Evolutionary conservation across 225 moss, liverwort and hornwort genomes (phyloP).

Genomic region (Thuidium tamariscinum): DNA sequence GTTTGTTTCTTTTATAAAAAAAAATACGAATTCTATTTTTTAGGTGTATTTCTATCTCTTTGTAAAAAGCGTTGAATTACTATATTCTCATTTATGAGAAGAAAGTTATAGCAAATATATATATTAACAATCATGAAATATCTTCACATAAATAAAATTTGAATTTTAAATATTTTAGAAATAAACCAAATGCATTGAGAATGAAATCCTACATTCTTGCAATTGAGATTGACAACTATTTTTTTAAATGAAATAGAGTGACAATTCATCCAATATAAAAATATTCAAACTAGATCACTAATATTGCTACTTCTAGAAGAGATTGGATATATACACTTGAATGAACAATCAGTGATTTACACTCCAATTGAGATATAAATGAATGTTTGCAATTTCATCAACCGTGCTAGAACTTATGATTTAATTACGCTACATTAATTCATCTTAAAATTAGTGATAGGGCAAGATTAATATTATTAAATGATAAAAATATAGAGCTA

Average conservation of each 20-base stretch:
- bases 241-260: background rate
- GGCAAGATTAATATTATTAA: background rate
- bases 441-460: no score
- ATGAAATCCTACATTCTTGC: background rate
- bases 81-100: background rate
- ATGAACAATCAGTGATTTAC: background rate
- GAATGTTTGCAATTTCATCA: background rate
- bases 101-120: background rate
- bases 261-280: background rate
- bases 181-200: background rate
- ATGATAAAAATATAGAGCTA: no score
- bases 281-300: background rate
- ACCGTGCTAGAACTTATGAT: fast-evolving
- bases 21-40: background rate
- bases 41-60: background rate
- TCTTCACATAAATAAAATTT: no score
- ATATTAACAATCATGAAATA: no score
- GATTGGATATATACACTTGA: background rate
- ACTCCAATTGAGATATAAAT: background rate
- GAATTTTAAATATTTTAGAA: background rate
- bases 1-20: background rate
- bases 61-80: fast-evolving
- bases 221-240: background rate
- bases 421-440: background rate
- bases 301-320: background rate